Conservation (phyloP, 345 rosid genomes). For the Citrus hindsii region DNA sequence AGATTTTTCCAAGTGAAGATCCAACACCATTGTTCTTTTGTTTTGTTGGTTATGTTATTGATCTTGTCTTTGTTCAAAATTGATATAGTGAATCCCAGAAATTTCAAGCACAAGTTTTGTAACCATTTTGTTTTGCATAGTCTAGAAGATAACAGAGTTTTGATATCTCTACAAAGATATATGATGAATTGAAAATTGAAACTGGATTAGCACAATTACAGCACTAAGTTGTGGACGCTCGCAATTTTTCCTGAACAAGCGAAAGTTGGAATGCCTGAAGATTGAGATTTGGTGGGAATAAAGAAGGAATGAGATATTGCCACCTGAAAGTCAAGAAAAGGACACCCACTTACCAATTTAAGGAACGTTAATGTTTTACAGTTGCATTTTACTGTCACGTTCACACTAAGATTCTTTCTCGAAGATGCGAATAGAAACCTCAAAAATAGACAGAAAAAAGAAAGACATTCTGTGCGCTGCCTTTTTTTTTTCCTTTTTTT, state of each 20-base stretch:
- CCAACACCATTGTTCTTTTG: slow-evolving; percentile 3
- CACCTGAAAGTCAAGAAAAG: not conserved
- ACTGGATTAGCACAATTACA: not conserved
- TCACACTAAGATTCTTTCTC: not conserved
- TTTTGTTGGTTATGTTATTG: slow-evolving; percentile 9
- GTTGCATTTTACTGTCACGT: not conserved
- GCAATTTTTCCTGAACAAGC: not conserved
- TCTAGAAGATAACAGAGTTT: not conserved
- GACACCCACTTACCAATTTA: no score
- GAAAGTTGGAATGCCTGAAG: not conserved
- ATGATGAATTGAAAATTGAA: not conserved
- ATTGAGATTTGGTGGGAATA: not conserved
- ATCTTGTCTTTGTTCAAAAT: not conserved
- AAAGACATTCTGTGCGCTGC: not conserved
- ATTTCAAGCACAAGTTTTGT: slow-evolving; percentile 17
- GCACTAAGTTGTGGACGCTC: not conserved
- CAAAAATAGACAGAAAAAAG: not conserved
- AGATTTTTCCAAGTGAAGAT: slow-evolving; percentile 18
- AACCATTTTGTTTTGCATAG: not conserved
- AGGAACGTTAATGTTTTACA: not conserved
- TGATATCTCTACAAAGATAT: not conserved
- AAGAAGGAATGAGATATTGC: not conserved
- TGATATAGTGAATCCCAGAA: not conserved
- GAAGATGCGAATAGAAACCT: not conserved
- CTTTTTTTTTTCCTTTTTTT: no score